Evolutionary conservation across 2,329 filamentous ascomycete species (phyloP).

Genomic region (Aspergillus texensis): DNA sequence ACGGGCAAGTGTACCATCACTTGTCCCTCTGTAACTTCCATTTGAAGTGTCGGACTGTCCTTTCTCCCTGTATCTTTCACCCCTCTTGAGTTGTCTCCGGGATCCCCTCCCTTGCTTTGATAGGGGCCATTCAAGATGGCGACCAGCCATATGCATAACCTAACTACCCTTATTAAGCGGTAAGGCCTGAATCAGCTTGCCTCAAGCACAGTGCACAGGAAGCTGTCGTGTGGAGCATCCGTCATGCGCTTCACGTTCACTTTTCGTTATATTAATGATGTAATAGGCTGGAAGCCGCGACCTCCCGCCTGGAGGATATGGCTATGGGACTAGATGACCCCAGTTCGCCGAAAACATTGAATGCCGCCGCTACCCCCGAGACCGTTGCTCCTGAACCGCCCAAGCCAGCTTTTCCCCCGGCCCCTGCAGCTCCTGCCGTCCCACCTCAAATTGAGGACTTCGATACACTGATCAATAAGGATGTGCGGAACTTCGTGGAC

Average conservation of each 20-base stretch:
- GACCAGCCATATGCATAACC: slow-evolving; percentile 86
- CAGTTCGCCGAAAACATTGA: slow-evolving; percentile 44
- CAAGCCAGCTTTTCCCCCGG: slow-evolving; percentile 44
- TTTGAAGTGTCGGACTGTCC: neutral
- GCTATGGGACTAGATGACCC: slow-evolving; percentile 68
- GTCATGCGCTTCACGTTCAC: neutral
- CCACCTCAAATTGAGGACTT: slow-evolving; percentile 86
- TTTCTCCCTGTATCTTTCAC: slow-evolving; percentile 53
- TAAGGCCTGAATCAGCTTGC: slow-evolving; percentile 51
- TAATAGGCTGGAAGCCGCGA: slow-evolving; percentile 92
- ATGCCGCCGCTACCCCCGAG: slow-evolving; percentile 25
- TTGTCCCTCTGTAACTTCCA: neutral
- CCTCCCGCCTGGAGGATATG: slow-evolving; percentile 93
- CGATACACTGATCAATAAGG: slow-evolving; percentile 72
- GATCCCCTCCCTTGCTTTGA: slow-evolving; percentile 16
- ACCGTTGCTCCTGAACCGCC: slow-evolving; percentile 29
- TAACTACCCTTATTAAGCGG: slow-evolving; percentile 98
- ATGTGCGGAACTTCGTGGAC: slow-evolving; percentile 77
- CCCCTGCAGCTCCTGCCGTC: slow-evolving; percentile 60
- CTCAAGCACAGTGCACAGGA: neutral
- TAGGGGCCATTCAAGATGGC: slow-evolving; percentile 58
- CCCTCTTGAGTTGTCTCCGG: slow-evolving; percentile 3
- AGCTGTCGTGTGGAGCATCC: neutral
- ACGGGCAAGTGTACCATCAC: neutral
- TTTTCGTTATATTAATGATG: slow-evolving; percentile 33